Evolutionary conservation across 2,329 filamentous ascomycete genomes (phyloP).

Genomic region (Aspergillus novofumigatus): DNA sequence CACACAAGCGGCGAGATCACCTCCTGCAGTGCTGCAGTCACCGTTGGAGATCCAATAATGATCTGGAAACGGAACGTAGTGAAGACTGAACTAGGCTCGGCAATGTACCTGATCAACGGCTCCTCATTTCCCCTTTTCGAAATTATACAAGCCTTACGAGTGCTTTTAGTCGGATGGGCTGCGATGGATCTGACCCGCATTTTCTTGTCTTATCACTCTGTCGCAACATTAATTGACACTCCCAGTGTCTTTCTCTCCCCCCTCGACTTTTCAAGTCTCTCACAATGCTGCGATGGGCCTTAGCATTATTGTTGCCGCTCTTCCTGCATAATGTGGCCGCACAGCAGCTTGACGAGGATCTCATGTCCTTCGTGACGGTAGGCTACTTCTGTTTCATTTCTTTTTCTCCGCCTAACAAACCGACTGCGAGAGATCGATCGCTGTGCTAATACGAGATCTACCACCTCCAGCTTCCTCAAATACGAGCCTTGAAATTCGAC

Average conservation of each 20-base stretch:
- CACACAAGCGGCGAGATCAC: neutral
- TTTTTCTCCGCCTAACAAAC: no score
- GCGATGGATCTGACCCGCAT: neutral
- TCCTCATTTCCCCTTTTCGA: neutral
- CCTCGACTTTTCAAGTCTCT: neutral
- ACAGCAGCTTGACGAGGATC: constrained; percentile 9
- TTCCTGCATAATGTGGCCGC: constrained; percentile 5
- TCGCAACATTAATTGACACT: neutral
- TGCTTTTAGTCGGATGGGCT: neutral
- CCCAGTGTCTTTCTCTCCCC: neutral
- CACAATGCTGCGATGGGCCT: neutral
- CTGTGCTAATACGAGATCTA: neutral
- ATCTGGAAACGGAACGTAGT: neutral
- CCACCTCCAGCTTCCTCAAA: constrained; percentile 20
- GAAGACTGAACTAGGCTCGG: neutral
- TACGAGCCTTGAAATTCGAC: constrained; percentile 24
- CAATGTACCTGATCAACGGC: neutral
- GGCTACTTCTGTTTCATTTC: neutral
- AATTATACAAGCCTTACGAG: neutral
- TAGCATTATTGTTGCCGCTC: neutral
- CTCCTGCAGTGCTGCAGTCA: neutral
- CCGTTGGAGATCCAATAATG: neutral
- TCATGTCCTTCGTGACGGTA: constrained; percentile 16
- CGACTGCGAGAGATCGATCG: neutral
- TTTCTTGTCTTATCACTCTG: neutral